Percentiles rank a stretch among this genome's conserved stretches.
Conservation (phyloP, 2,329 filamentous ascomycete genomes). For the Aspergillus viridinutans region DNA sequence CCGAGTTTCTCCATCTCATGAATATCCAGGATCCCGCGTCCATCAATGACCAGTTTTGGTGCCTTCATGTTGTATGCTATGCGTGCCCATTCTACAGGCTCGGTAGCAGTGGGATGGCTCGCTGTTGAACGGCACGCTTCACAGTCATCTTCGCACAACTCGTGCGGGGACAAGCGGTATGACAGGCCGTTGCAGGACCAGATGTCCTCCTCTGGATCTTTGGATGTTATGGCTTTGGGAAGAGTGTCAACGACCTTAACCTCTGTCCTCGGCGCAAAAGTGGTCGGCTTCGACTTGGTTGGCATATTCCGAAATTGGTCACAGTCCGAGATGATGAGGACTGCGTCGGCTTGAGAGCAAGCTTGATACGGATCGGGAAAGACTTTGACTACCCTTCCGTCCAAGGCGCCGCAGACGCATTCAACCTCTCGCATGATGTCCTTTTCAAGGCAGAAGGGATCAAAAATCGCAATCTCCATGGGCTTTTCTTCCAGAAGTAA, state of each 20-base stretch:
- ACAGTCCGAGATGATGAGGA: conserved; percentile 52
- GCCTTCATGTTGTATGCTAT: conserved; percentile 44
- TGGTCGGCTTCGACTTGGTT: not conserved
- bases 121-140: conserved; percentile 21
- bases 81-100: conserved; percentile 43
- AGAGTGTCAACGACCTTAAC: not conserved
- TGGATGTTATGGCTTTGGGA: not conserved
- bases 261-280: not conserved
- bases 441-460: conserved; percentile 49
- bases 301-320: conserved; percentile 45
- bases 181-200: conserved; percentile 19
- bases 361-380: conserved; percentile 43
- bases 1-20: conserved; percentile 33
- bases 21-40: conserved; percentile 35
- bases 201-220: conserved; percentile 11
- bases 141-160: conserved; percentile 23
- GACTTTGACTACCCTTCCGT: conserved; percentile 32
- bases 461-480: conserved; percentile 62
- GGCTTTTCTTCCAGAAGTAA: conserved; percentile 62
- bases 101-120: conserved; percentile 13
- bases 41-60: conserved; percentile 50
- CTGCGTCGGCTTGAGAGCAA: conserved; percentile 44
- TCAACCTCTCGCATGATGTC: conserved; percentile 41
- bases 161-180: conserved; percentile 19
- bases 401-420: conserved; percentile 20